Conservation (phyloP, 1,284 basidiomycete species). For the Sphagnurus paluster region DNA sequence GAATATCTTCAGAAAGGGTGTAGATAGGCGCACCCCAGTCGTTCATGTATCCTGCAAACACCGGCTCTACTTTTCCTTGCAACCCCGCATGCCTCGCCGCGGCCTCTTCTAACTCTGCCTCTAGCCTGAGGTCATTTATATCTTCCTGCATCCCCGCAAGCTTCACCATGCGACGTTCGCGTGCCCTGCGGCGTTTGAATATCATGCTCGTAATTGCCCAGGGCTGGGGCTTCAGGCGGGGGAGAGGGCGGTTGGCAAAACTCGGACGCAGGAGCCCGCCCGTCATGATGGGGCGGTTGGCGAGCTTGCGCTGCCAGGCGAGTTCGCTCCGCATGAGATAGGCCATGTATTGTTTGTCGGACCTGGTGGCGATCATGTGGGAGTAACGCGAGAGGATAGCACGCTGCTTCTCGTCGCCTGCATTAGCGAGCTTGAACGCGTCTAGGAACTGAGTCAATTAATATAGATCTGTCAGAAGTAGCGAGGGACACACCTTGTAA, state of each 20-base stretch:
- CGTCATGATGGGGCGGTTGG: constrained; percentile 63
- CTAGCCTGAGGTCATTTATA: constrained; percentile 47
- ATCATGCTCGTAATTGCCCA: constrained; percentile 69
- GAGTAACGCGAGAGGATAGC: constrained; percentile 56
- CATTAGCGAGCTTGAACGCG: constrained; percentile 50
- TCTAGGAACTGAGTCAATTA: constrained; percentile 55
- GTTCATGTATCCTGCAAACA: constrained; percentile 18
- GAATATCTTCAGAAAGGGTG: constrained; percentile 2
- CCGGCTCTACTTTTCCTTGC: constrained; percentile 20
- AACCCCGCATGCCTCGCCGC: constrained; percentile 31
- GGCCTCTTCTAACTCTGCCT: constrained; percentile 54
- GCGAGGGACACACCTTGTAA: constrained; percentile 45
- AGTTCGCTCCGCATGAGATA: constrained; percentile 47
- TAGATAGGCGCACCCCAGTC: constrained; percentile 42
- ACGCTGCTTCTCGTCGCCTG: constrained; percentile 49
- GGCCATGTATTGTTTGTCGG: constrained; percentile 49
- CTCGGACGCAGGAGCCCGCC: constrained; percentile 66
- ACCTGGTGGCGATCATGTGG: constrained; percentile 49
- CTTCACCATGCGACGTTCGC: constrained; percentile 44
- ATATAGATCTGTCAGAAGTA: not conserved
- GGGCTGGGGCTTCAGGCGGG: constrained; percentile 79
- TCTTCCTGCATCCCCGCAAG: constrained; percentile 34
- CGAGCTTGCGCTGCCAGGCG: constrained; percentile 51
- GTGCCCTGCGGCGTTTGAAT: constrained; percentile 48
- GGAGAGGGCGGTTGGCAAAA: constrained; percentile 65